Evolutionary conservation across 495 filamentous ascomycete species (phyloP).

Genomic region (Schizothecium vesticola): DNA sequence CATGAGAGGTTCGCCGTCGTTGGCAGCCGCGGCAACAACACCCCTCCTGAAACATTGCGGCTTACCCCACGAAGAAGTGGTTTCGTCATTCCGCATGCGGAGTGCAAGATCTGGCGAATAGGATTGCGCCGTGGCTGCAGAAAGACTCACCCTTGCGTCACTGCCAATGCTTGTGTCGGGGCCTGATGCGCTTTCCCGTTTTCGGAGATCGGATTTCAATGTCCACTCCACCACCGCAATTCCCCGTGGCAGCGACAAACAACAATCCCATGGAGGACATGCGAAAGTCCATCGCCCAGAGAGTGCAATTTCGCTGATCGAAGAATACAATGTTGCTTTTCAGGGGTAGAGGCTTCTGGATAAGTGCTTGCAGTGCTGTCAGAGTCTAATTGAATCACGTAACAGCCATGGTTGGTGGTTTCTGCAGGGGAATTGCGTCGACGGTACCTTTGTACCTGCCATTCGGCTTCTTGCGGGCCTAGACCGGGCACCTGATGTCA

Average conservation of each 20-base stretch:
- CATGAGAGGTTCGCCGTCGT: not conserved
- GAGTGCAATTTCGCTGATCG: not conserved
- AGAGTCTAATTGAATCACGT: not conserved
- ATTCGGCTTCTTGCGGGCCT: not conserved
- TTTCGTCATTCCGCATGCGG: conserved; percentile 16
- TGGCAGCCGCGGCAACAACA: not conserved
- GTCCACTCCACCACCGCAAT: not conserved
- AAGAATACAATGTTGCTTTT: not conserved
- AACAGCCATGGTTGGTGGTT: not conserved
- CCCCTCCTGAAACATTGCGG: not conserved
- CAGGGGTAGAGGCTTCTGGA: not conserved
- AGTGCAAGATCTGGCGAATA: not conserved
- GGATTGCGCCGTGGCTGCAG: not conserved
- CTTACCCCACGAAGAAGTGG: conserved; percentile 8
- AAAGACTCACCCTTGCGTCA: conserved; percentile 9
- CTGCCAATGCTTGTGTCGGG: not conserved
- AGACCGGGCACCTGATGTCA: not conserved
- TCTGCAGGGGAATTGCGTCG: not conserved
- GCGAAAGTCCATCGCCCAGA: not conserved
- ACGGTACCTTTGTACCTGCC: not conserved
- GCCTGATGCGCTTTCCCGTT: not conserved
- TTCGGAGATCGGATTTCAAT: not conserved
- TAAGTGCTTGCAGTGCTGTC: not conserved
- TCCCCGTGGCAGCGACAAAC: not conserved
- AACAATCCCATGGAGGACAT: not conserved